A percentile compares a stretch with the other conserved stretches of the same genome.
Conservation (phyloP, 177 flowering plant genomes). For the Vitis hybrid region DNA sequence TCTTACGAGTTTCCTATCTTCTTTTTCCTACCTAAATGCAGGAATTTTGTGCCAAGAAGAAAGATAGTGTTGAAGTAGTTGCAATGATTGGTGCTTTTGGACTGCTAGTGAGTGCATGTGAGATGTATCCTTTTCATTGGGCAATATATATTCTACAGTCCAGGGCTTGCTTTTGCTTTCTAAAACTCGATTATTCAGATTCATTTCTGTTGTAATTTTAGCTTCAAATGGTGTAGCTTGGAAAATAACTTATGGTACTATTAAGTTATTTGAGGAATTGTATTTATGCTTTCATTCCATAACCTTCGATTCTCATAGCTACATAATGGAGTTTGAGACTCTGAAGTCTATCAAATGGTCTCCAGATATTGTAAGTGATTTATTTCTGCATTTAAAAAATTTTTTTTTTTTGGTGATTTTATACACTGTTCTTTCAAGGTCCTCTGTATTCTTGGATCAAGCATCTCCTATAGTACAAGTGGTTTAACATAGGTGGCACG, state of each 20-base stretch:
- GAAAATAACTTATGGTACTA: no score
- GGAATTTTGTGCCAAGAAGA: constrained; percentile 86
- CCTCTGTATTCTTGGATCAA: not conserved
- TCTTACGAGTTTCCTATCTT: not conserved
- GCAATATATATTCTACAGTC: not conserved
- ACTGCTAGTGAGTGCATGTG: constrained; percentile 46
- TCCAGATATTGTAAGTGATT: constrained; percentile 57
- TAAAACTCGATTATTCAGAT: no score
- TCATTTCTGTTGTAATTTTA: not conserved
- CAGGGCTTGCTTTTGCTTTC: no score
- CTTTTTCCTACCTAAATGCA: constrained; percentile 26
- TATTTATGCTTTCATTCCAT: constrained; percentile 8
- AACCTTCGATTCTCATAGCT: constrained; percentile 35
- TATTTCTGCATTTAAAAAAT: not conserved
- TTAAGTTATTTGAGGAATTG: no score
- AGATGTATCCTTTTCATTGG: constrained; percentile 69
- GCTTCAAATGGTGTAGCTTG: not conserved
- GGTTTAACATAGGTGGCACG: no score
- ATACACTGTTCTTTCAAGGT: not conserved
- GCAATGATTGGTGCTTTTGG: constrained; percentile 76
- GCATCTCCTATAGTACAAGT: no score
- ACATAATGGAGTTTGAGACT: constrained; percentile 47
- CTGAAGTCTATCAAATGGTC: constrained; percentile 62
- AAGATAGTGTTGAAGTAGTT: constrained; percentile 68
- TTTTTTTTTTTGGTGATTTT: not conserved